phyloP scores from a whole-genome alignment of 768 basidiomycete genomes.

The Hygrophorus pudorinus region DNA sequence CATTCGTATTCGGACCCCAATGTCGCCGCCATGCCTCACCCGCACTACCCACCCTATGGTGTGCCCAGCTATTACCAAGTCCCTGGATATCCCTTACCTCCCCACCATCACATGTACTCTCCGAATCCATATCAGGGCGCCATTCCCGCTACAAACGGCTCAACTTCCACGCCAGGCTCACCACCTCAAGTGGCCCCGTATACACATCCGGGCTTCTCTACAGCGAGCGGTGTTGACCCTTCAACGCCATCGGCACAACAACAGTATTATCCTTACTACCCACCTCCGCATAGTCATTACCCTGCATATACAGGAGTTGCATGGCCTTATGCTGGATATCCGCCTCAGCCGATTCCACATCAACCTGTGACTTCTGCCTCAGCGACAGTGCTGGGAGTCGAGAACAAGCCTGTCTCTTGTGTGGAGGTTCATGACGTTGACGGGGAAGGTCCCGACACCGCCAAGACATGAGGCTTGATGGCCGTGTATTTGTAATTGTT shows the following conservation, averaged over 20 bases:
- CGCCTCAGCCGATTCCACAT: slow-evolving; percentile 12
- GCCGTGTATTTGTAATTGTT: too few species aligned
- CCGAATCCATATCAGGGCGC: slow-evolving; percentile 11
- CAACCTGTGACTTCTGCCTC: not conserved
- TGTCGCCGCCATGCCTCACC: slow-evolving; percentile 13
- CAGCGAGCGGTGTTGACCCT: slow-evolving; percentile 13
- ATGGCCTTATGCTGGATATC: slow-evolving; percentile 20
- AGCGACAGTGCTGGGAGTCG: not conserved
- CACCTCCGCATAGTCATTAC: slow-evolving; percentile 17
- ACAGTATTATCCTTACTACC: slow-evolving; percentile 24
- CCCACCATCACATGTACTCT: slow-evolving; percentile 9
- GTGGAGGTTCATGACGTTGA: not conserved
- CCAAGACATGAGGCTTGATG: too few species aligned
- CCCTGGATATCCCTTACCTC: slow-evolving; percentile 6
- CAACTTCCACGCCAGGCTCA: slow-evolving; percentile 2
- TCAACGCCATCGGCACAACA: slow-evolving; percentile 12
- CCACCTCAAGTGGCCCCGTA: slow-evolving; percentile 14
- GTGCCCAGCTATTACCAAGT: slow-evolving; percentile 22
- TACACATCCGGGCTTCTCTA: slow-evolving; percentile 15
- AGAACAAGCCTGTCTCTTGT: slow-evolving; percentile 2
- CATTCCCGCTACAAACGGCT: slow-evolving; percentile 13
- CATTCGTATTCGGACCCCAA: slow-evolving; percentile 18
- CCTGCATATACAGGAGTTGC: slow-evolving; percentile 22
- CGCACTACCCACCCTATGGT: slow-evolving; percentile 24
- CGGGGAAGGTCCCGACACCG: not conserved